Conservation (phyloP, 345 rosid species). For the Corchorus olitorius region DNA sequence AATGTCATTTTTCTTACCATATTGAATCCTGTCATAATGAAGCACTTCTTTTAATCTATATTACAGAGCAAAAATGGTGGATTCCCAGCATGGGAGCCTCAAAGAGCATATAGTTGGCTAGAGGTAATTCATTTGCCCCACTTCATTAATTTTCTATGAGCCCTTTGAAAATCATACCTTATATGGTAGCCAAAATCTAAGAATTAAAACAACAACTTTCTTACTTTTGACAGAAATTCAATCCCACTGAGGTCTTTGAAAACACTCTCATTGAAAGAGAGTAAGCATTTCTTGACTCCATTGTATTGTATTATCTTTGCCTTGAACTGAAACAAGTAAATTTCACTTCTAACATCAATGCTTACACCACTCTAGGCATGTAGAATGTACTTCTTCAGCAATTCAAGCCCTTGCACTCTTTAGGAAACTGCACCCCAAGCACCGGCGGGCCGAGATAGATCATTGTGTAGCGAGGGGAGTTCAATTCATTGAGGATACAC, state of each 20-base stretch:
- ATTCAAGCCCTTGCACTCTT: constrained; percentile 46
- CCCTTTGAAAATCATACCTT: neutral
- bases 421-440: constrained; percentile 41
- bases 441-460: constrained; percentile 43
- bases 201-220: neutral
- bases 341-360: neutral
- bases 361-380: constrained; percentile 33
- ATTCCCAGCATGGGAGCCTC: constrained; percentile 57
- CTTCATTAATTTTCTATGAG: neutral
- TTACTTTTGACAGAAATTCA: constrained; percentile 36
- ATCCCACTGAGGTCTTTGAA: constrained; percentile 56
- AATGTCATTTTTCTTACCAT: neutral
- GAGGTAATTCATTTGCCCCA: constrained; percentile 35
- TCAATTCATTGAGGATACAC: constrained; percentile 42
- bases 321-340: neutral
- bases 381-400: constrained; percentile 55
- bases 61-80: constrained; percentile 53
- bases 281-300: constrained; percentile 29
- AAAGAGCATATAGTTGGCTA: constrained; percentile 47
- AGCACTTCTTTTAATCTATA: neutral
- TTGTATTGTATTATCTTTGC: neutral
- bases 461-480: constrained; percentile 26
- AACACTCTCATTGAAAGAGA: constrained; percentile 50
- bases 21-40: neutral
- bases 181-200: neutral